These are phyloP conservation scores for Cenchrus purpureus DNA, from an alignment of 176 grass and related monocot species.

Conservation along the genomic window DNA sequence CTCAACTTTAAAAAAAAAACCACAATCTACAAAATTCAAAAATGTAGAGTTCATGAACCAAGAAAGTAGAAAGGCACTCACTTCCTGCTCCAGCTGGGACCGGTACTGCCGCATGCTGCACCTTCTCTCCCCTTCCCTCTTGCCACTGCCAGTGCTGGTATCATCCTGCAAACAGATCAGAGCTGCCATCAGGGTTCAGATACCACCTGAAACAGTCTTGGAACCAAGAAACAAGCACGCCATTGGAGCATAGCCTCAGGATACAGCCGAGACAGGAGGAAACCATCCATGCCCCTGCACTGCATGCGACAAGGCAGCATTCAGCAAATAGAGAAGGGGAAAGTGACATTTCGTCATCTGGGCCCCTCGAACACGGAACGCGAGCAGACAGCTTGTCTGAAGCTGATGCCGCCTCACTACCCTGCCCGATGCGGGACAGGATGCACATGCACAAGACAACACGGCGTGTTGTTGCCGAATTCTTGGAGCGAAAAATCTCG, in stretches of 20 bases:
- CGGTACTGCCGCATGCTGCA: conserved; percentile 57
- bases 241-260: neutral
- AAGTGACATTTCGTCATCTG: conserved; percentile 41
- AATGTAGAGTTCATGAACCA: neutral
- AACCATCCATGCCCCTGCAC: neutral
- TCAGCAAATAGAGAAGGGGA: conserved; percentile 30
- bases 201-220: conserved; percentile 3
- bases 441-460: conserved; percentile 22
- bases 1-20: neutral
- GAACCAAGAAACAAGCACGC: conserved; percentile 18
- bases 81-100: conserved; percentile 80
- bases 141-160: conserved; percentile 44
- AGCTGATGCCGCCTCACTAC: neutral
- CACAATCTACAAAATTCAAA: neutral
- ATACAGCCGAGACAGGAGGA: conserved; percentile 14
- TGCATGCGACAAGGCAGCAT: neutral
- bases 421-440: neutral
- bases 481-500: neutral
- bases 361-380: conserved; percentile 37
- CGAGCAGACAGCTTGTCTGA: conserved; percentile 40
- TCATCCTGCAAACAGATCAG: conserved; percentile 53
- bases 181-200: conserved; percentile 7
- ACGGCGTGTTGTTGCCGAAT: neutral
- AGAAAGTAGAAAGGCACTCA: conserved; percentile 49
- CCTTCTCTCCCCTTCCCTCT: conserved; percentile 43